phyloP scores from a whole-genome alignment of 1,284 basidiomycete genomes.

The Leccinum fallax region DNA sequence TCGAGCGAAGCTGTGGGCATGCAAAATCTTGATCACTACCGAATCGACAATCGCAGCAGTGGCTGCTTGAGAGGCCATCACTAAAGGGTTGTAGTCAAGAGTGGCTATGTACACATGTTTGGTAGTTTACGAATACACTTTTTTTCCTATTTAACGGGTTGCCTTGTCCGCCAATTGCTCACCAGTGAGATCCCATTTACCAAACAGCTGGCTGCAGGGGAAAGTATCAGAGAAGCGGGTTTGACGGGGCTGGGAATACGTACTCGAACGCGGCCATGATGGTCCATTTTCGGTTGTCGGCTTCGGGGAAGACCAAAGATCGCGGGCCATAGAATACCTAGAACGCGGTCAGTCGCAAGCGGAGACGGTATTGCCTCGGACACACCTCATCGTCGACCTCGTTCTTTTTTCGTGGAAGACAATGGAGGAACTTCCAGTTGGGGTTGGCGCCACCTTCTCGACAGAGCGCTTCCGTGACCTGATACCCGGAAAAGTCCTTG shows the following conservation, averaged over 20 bases:
- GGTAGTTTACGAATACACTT: not conserved
- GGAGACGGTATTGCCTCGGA: constrained; percentile 10
- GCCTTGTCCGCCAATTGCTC: constrained; percentile 21
- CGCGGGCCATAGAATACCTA: constrained; percentile 79
- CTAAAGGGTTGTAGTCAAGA: not conserved
- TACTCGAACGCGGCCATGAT: constrained; percentile 89
- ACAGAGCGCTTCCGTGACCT: constrained; percentile 89
- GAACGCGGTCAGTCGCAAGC: constrained; percentile 1
- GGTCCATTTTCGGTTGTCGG: constrained; percentile 93
- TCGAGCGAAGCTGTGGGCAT: constrained; percentile 73
- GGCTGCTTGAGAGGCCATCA: constrained; percentile 31
- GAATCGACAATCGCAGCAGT: constrained; percentile 54
- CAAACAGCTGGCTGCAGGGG: constrained; percentile 45
- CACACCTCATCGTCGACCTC: constrained; percentile 94
- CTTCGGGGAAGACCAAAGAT: constrained; percentile 74
- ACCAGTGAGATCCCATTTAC: constrained; percentile 47
- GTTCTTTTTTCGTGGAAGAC: constrained; percentile 88
- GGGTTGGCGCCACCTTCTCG: constrained; percentile 78
- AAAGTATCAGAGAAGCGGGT: constrained; percentile 6
- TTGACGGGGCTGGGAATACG: constrained; percentile 35
- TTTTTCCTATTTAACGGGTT: constrained; percentile 1
- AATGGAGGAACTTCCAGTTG: constrained; percentile 96
- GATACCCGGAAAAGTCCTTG: constrained; percentile 89
- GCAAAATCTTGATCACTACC: constrained; percentile 65
- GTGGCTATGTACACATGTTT: constrained; percentile 18